A percentile compares a stretch with the other conserved stretches of the same genome.
phyloP scores from a whole-genome alignment of 2,329 filamentous ascomycete species.

The Aureobasidium zeae region DNA sequence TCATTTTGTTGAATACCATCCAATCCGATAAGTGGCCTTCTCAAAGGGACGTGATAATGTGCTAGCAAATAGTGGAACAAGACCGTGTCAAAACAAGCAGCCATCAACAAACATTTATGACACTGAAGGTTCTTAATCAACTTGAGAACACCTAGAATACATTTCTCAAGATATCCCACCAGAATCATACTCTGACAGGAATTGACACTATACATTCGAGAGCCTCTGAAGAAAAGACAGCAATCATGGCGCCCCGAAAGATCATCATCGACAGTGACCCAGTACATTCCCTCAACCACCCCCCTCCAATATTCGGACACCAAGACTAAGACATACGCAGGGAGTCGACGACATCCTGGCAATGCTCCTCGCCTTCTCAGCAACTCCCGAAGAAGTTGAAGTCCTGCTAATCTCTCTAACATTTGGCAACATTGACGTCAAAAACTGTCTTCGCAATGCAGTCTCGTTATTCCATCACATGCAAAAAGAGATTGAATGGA shows the following conservation, averaged over 20 bases:
- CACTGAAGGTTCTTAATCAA: no score
- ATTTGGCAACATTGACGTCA: conserved; percentile 84
- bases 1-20: no score
- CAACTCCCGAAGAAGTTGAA: conserved; percentile 74
- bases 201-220: no score
- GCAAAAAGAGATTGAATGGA: conserved; percentile 80
- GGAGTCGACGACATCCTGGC: conserved; percentile 89
- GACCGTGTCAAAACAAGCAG: no score
- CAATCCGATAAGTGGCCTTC: no score
- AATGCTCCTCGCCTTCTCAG: conserved; percentile 75
- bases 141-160: no score
- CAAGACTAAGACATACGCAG: conserved; percentile 22
- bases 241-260: conserved; percentile 38
- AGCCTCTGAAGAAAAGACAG: no score
- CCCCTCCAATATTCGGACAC: not conserved
- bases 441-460: conserved; percentile 78
- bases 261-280: conserved; percentile 97
- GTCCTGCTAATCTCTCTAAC: conserved; percentile 78
- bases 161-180: no score
- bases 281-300: conserved; percentile 38
- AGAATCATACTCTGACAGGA: no score
- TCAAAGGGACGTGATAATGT: no score
- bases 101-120: no score
- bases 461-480: conserved; percentile 87
- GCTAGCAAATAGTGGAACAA: no score